Percentiles rank a stretch among this genome's conserved stretches.
Conservation (phyloP, 164 flowering plant genomes). For the Magnolia changhungtana region DNA sequence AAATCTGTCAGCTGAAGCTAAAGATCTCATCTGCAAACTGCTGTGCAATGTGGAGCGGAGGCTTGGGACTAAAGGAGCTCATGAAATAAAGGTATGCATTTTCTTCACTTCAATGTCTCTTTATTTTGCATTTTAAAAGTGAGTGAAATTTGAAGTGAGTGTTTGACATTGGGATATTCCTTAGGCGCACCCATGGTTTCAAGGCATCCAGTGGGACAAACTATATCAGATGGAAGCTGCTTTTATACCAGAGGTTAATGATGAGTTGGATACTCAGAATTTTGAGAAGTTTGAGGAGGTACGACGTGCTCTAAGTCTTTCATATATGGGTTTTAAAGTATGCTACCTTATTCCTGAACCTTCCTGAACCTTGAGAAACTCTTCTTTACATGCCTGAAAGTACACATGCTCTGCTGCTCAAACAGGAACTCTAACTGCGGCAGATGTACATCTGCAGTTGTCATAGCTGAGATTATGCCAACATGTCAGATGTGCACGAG, state of each 20-base stretch:
- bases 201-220: constrained; percentile 35
- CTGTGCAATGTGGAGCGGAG: constrained; percentile 64
- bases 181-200: constrained; percentile 41
- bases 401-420: not conserved
- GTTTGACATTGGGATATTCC: constrained; percentile 7
- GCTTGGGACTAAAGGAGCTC: constrained; percentile 63
- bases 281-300: constrained; percentile 47
- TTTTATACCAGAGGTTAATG: constrained; percentile 43
- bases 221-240: constrained; percentile 45
- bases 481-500: not conserved
- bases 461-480: not conserved
- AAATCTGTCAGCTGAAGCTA: constrained; percentile 56
- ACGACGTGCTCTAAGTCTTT: not conserved
- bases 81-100: constrained; percentile 44
- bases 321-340: not conserved
- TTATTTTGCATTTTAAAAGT: not conserved
- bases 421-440: not conserved
- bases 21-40: constrained; percentile 56
- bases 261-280: constrained; percentile 42
- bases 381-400: not conserved
- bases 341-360: not conserved
- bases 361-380: not conserved
- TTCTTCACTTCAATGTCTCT: not conserved
- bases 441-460: not conserved
- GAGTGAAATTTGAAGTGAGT: not conserved